Evolutionary conservation across 139 green algal genomes (phyloP), one percentile per base, ranked within the genome.

Genomic region (Closterium sp.): DNA sequence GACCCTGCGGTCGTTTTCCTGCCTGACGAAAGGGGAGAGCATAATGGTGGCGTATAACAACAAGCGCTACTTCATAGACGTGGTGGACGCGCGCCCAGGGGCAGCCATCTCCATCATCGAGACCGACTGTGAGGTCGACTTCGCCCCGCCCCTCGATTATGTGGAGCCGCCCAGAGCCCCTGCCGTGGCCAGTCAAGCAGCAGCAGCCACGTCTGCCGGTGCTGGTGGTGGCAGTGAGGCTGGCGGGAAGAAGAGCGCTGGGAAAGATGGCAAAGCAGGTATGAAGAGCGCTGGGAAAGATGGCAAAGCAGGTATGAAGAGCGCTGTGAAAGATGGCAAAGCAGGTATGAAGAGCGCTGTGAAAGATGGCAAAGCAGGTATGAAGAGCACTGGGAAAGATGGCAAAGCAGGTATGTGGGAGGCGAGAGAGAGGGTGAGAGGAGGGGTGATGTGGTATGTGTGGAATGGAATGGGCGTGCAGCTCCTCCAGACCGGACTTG

Each of bases 41-140:
- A 98, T 99, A 87, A 96, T 97, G 50, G 96, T 99, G 22, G 94
- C 98, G 91, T 99, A 99, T 96, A 99, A 99, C 95, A 97, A 98
- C 94, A 98, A 97, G 85, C 96, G 96, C 45, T 99, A 99, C 93
- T 98, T 97, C 94, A 98, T 98, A 79, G 96, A 98, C 92, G 96
- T 96, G 70, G 96, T 98, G 29, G 97, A 98, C 95, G 91, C 96
- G n/a, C 97, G 97, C 94, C 98, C 98, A 7, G 93, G 73, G 1
- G 87, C 95, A 17, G 98, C 98, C 17, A 97, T 99, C 70, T 98
- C 97, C 9, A 98, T 99, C 45, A 97, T 99, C 27, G 98, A 99
- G 93, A 99, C 98, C 1, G 98, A 99, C 95, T 97, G 87, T 62
- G 94, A 95, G 91, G 93, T 95, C 4, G 98, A 99, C 88, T 99